Percentiles rank a stretch among this genome's conserved stretches.
Conservation (phyloP, 768 basidiomycete species). For the Tylopilus balloui region DNA sequence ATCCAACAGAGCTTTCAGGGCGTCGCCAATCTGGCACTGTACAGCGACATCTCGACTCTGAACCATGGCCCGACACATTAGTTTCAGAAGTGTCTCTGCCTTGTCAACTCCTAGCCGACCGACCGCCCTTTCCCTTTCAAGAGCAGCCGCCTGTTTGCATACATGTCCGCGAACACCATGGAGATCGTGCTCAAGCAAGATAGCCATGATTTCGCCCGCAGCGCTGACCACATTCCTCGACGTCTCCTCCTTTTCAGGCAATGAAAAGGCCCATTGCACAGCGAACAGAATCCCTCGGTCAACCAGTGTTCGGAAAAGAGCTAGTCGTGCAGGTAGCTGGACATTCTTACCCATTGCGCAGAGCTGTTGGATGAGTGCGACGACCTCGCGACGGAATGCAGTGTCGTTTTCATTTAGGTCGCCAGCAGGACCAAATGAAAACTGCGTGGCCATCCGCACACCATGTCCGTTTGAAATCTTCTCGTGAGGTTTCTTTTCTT, state of each 20-base stretch:
- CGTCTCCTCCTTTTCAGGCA: constrained; percentile 51
- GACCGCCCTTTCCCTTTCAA: constrained; percentile 58
- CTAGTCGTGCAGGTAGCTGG: constrained; percentile 79
- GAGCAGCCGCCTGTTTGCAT: constrained; percentile 72
- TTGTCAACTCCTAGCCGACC: constrained; percentile 55
- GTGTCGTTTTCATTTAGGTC: constrained; percentile 53
- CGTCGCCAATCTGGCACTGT: constrained; percentile 88
- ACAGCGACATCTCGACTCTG: constrained; percentile 78
- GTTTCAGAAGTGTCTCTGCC: constrained; percentile 69
- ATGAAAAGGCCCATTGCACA: constrained; percentile 88
- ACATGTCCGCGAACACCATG: constrained; percentile 82
- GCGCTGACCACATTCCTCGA: constrained; percentile 66
- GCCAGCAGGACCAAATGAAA: constrained; percentile 56
- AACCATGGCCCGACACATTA: constrained; percentile 75
- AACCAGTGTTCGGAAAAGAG: constrained; percentile 81
- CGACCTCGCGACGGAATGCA: constrained; percentile 64
- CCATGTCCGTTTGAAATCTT: constrained; percentile 32
- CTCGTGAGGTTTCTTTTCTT: constrained; percentile 39
- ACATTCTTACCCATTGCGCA: constrained; percentile 96
- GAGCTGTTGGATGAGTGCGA: constrained; percentile 86
- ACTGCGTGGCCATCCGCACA: constrained; percentile 27
- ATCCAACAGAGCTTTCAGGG: constrained; percentile 78
- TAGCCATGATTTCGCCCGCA: constrained; percentile 79
- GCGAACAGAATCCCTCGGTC: constrained; percentile 86
- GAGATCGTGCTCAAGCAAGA: constrained; percentile 87